Evolutionary conservation across 164 flowering plant species (phyloP).

Genomic region (Umbellularia californica): DNA sequence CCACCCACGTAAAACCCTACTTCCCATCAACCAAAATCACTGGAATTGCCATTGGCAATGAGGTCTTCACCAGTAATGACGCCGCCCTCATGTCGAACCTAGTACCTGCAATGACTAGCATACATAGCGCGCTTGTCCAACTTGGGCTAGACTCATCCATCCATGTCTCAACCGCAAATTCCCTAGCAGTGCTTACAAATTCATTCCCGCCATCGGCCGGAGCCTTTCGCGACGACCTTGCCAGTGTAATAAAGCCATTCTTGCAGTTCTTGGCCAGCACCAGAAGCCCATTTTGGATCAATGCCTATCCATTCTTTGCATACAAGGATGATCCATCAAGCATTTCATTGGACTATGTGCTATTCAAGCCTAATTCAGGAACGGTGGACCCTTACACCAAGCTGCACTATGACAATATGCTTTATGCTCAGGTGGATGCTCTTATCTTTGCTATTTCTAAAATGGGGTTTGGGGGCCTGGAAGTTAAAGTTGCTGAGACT

Average conservation of each 20-base stretch:
- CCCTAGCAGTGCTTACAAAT: conserved; percentile 48
- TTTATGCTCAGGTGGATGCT: conserved; percentile 61
- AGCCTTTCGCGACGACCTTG: conserved; percentile 44
- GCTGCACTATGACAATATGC: conserved; percentile 62
- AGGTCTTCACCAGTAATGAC: conserved; percentile 55
- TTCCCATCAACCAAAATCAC: conserved; percentile 69
- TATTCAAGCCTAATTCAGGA: conserved; percentile 60
- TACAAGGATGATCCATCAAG: conserved; percentile 53
- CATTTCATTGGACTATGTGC: conserved; percentile 63
- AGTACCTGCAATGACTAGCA: conserved; percentile 60
- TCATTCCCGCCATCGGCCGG: conserved; percentile 90
- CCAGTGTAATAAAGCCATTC: conserved; percentile 38
- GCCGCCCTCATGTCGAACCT: conserved; percentile 32
- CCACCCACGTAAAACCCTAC: conserved; percentile 59
- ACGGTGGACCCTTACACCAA: conserved; percentile 44
- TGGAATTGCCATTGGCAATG: conserved; percentile 82
- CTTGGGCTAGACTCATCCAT: conserved; percentile 54
- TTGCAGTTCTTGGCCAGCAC: conserved; percentile 53
- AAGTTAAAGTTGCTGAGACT: conserved; percentile 52
- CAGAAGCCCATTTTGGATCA: conserved; percentile 79
- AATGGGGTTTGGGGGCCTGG: conserved; percentile 32
- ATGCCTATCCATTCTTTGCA: conserved; percentile 87
- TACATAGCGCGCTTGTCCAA: conserved; percentile 52
- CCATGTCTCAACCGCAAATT: conserved; percentile 61
- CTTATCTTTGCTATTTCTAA: conserved; percentile 43